Conservation (phyloP, 192 early-diverging fungal genomes). For the Paraglomus occultum region DNA sequence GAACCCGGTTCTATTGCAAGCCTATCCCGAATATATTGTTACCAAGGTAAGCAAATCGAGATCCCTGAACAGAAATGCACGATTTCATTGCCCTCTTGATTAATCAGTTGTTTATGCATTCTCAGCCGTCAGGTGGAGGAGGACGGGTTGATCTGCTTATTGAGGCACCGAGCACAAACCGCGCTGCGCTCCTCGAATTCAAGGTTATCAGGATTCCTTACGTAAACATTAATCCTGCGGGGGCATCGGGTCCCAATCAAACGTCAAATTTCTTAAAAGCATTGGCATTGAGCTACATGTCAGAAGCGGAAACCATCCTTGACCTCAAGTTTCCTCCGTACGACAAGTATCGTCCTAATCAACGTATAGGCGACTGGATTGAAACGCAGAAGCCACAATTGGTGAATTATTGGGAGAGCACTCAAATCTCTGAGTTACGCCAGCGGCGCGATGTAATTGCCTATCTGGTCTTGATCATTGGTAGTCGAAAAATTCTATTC, state of each 20-base stretch:
- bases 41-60: slow-evolving; percentile 35
- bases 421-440: slow-evolving; percentile 24
- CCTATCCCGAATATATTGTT: slow-evolving; percentile 32
- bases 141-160: slow-evolving; percentile 35
- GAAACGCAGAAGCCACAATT: slow-evolving; percentile 19
- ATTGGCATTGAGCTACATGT: slow-evolving; percentile 17
- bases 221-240: slow-evolving; percentile 34
- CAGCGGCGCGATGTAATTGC: slow-evolving; percentile 23
- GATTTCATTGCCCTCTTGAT: slow-evolving; percentile 29
- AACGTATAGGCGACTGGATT: slow-evolving; percentile 33
- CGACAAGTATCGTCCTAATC: slow-evolving; percentile 29
- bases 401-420: slow-evolving; percentile 23
- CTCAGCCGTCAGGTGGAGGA: no score
- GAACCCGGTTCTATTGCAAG: slow-evolving; percentile 35
- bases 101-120: no score
- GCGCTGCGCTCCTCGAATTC: slow-evolving; percentile 35
- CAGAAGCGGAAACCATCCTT: slow-evolving; percentile 16
- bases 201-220: slow-evolving; percentile 34
- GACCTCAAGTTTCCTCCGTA: slow-evolving; percentile 22
- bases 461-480: slow-evolving; percentile 36
- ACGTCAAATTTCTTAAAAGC: slow-evolving; percentile 24
- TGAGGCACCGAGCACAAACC: slow-evolving; percentile 26
- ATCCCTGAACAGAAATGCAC: no score
- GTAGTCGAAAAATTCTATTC: slow-evolving; percentile 35
- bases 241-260: slow-evolving; percentile 17